These are phyloP conservation scores for Plasmodium malariae DNA, from an alignment of 169 alveolate genomes.

Conservation along the genomic window DNA sequence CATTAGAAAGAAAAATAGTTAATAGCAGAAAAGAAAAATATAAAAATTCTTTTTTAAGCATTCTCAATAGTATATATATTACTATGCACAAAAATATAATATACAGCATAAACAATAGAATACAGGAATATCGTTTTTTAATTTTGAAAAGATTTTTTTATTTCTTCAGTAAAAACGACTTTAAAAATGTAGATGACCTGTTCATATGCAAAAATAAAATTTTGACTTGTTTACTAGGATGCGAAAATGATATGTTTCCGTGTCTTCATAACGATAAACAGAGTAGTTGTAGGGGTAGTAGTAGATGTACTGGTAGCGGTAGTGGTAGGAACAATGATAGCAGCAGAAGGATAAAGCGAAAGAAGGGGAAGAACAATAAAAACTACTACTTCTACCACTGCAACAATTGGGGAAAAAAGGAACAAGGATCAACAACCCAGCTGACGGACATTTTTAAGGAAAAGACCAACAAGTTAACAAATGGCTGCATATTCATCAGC, in stretches of 20 bases:
- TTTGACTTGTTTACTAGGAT: slow-evolving; percentile 36
- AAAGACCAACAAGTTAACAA: background rate
- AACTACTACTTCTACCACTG: no score
- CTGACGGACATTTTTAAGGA: background rate
- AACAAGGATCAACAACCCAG: no score
- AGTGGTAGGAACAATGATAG: no score
- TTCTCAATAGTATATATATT: slow-evolving; percentile 58
- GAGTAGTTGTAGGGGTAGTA: no score
- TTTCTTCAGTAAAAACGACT: background rate
- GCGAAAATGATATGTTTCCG: slow-evolving; percentile 22
- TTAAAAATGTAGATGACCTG: background rate
- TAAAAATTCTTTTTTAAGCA: slow-evolving; percentile 28
- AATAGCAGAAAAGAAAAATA: slow-evolving; percentile 23
- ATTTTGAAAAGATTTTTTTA: slow-evolving; percentile 31
- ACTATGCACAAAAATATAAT: slow-evolving; percentile 40
- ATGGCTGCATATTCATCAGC: slow-evolving; percentile 35
- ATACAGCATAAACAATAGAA: slow-evolving; percentile 27
- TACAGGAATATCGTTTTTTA: slow-evolving; percentile 48
- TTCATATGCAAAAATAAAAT: slow-evolving; percentile 3
- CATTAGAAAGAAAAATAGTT: slow-evolving; percentile 5
- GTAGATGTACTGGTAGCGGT: no score
- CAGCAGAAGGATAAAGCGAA: no score
- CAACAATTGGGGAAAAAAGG: no score
- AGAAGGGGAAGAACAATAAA: background rate
- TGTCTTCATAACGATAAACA: no score